phyloP scores from a whole-genome alignment of 163 green algal genomes.

The Chloroidium sp. region DNA sequence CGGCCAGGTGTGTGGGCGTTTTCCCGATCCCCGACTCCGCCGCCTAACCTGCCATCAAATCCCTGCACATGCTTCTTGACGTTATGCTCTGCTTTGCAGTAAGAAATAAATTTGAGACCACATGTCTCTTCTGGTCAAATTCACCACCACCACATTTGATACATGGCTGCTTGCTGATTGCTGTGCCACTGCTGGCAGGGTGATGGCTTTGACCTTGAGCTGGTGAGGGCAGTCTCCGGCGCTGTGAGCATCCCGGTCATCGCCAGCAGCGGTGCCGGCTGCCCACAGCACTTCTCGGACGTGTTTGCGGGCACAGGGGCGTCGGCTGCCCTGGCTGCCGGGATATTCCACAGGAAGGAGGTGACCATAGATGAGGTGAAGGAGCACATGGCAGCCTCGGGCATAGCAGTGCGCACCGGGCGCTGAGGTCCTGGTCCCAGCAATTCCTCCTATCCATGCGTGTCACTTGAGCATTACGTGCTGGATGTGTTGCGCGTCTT shows the following conservation, averaged over 20 bases:
- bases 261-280: conserved; percentile 81
- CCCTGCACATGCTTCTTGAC: no score
- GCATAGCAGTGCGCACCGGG: conserved; percentile 45
- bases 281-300: conserved; percentile 85
- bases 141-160: background rate
- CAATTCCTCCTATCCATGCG: no score
- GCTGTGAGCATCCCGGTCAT: conserved; percentile 98
- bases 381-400: conserved; percentile 63
- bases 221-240: conserved; percentile 72
- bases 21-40: no score
- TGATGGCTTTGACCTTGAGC: conserved; percentile 86
- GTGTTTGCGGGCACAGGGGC: conserved; percentile 80
- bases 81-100: no score
- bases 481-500: no score
- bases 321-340: conserved; percentile 87
- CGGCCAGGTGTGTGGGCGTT: conserved; percentile 26
- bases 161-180: background rate
- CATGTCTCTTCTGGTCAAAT: background rate
- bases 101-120: no score
- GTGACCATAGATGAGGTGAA: conserved; percentile 87
- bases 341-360: conserved; percentile 95
- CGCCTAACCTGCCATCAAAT: no score
- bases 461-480: no score
- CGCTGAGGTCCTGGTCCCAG: no score
- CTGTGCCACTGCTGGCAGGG: background rate